Base-by-base conservation (phyloP, 2,329 filamentous ascomycete genomes). In the Corynespora cassiicola region DNA sequence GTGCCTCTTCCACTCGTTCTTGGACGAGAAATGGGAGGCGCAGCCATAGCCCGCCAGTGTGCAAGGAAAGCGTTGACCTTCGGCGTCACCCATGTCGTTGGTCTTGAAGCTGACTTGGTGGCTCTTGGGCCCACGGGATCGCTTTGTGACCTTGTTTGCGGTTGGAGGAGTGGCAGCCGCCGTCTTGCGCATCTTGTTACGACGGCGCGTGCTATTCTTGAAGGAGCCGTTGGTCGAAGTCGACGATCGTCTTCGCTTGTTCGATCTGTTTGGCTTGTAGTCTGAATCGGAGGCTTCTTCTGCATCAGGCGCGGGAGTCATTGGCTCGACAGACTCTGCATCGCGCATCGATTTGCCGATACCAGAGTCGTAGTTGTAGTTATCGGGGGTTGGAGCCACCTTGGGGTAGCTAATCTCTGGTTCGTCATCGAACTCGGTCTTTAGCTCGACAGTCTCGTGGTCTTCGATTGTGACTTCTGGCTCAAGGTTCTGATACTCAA, bases 1-100 rank as follows among this genome's bases (percentile, higher is more conserved):
- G 62, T 97, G 92, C 0, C 92, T 83, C 68, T 96, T 96, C 92
- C 92, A 96, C 66, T 96, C 91, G 63, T 96, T 96, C 72, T 95
- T 96, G 52, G 79, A 85, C 3, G 80, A 78, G 59, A 96, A 96
- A 0, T 78, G 83, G 2, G 83, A 81, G 1, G 47, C 50, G 70
- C 92, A 97, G 21, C 86, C 87, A 39, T 90, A 94, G 38, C 81
- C 84, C 19, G 80, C 74, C 64, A 96, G 90, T 39, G 89, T 83
- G 66, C 92, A 97, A 16, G 78, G 75, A 58, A 92, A 94, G 1
- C 81, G 78, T 15, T 51, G 47, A n/a, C n/a, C n/a, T 10, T 30
- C 27, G 11, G 47, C 47, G 15, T 57, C 45, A 11, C 45, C 36
- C 5, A 42, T 43, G 22, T 25, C 21, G 24, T 47, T 43, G 16